phyloP scores from a whole-genome alignment of 768 basidiomycete species.

The Mrakia hoshinonis region DNA sequence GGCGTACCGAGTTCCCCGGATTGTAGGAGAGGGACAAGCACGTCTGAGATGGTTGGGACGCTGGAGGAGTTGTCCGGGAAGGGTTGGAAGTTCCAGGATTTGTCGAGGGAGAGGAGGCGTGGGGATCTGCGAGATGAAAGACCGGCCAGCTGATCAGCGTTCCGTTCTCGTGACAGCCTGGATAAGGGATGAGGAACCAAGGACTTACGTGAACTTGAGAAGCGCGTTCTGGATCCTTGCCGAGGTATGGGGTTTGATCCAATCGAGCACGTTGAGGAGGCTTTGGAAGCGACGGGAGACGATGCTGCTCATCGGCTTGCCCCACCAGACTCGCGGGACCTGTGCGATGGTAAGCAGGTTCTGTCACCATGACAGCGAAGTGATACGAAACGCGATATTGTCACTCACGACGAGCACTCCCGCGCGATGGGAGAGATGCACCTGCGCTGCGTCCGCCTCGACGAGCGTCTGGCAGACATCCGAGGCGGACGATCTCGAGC shows the following conservation, averaged over 20 bases:
- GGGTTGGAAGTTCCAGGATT: not conserved
- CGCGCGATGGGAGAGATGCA: constrained; percentile 6
- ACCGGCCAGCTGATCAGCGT: no score
- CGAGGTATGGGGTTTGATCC: not conserved
- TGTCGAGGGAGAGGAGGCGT: not conserved
- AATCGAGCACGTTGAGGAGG: not conserved
- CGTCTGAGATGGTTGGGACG: not conserved
- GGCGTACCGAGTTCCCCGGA: not conserved
- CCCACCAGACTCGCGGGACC: not conserved
- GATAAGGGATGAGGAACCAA: not conserved
- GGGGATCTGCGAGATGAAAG: not conserved
- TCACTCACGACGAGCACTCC: not conserved
- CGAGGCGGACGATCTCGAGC: not conserved
- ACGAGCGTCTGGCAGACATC: not conserved
- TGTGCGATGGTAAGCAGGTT: not conserved
- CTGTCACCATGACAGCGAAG: not conserved
- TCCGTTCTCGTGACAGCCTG: no score
- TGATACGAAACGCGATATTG: not conserved
- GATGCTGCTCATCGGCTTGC: not conserved
- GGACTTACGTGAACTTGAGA: not conserved
- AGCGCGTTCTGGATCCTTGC: not conserved
- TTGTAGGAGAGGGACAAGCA: not conserved
- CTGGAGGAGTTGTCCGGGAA: not conserved
- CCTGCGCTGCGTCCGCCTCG: not conserved
- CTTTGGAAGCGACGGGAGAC: not conserved